Percentiles rank a stretch among this genome's conserved stretches.
Evolutionary conservation across 2,329 filamentous ascomycete species (phyloP).

Genomic region (Neonectria punicea): DNA sequence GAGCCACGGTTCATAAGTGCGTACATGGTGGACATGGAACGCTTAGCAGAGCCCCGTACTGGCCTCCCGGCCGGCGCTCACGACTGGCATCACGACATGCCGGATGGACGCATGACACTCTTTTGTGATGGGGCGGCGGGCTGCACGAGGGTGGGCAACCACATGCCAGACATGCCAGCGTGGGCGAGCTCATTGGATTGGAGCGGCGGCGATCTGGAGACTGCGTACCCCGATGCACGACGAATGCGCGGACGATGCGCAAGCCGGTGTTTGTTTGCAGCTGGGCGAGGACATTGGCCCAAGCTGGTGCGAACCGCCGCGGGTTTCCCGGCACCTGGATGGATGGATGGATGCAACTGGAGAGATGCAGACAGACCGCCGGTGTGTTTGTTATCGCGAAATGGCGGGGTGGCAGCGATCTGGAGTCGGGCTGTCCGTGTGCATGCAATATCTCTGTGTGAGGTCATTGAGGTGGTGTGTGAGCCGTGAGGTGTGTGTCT

Average conservation of each 20-base stretch:
- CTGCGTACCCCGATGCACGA: constrained; percentile 1
- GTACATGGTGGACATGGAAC: constrained; percentile 5
- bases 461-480: constrained; percentile 4
- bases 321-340: neutral
- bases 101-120: constrained; percentile 37
- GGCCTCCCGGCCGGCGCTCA: neutral
- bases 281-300: neutral
- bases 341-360: neutral
- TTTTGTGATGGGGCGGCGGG: constrained; percentile 24
- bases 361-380: constrained; percentile 18
- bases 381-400: constrained; percentile 23
- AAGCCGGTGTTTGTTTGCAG: neutral
- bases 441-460: constrained; percentile 4
- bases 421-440: constrained; percentile 13
- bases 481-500: constrained; percentile 10
- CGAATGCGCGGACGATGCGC: constrained; percentile 7
- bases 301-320: neutral
- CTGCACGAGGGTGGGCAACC: constrained; percentile 33
- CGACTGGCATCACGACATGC: constrained; percentile 14
- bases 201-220: constrained; percentile 11
- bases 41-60: neutral
- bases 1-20: constrained; percentile 11
- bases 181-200: constrained; percentile 29
- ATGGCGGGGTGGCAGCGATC: constrained; percentile 21
- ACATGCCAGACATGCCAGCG: constrained; percentile 34